Evolutionary conservation across 1,284 basidiomycete genomes (phyloP).

Genomic region (Meripilus lineatus): DNA sequence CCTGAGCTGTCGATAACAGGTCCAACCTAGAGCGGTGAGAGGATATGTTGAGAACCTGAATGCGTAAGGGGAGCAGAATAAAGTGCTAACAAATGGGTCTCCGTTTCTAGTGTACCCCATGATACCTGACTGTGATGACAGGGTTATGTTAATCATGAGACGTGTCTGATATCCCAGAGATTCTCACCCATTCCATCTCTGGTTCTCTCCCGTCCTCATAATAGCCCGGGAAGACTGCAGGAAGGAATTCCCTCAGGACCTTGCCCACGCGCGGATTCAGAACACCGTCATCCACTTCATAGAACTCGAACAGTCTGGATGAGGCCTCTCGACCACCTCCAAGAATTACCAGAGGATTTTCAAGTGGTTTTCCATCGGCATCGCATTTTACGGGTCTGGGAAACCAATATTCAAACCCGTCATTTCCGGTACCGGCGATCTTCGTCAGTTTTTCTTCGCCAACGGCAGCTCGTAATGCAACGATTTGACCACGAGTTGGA

Average conservation of each 20-base stretch:
- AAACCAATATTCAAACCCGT: constrained; percentile 76
- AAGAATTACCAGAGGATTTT: constrained; percentile 61
- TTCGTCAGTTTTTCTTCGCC: constrained; percentile 27
- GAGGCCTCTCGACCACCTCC: constrained; percentile 63
- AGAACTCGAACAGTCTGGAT: constrained; percentile 41
- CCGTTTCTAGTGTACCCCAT: constrained; percentile 68
- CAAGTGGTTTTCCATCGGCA: constrained; percentile 8
- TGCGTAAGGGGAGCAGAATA: neutral
- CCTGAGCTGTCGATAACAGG: constrained; percentile 39
- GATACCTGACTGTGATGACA: constrained; percentile 64
- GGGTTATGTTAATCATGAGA: constrained; percentile 6
- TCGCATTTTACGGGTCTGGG: constrained; percentile 54
- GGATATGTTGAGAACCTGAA: neutral
- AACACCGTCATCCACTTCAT: constrained; percentile 57
- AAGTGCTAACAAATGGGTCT: constrained; percentile 62
- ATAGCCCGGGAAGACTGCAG: constrained; percentile 50
- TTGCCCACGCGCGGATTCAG: constrained; percentile 45
- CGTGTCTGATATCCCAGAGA: neutral
- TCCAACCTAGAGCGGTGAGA: constrained; percentile 55
- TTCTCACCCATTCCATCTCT: constrained; percentile 73
- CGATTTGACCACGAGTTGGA: constrained; percentile 72
- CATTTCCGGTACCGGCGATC: constrained; percentile 29
- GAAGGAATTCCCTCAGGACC: constrained; percentile 54
- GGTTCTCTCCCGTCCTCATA: constrained; percentile 42
- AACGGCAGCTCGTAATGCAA: constrained; percentile 53